These are phyloP conservation scores for Guyanaporus albipodus DNA, from an alignment of 768 basidiomycete genomes.

Conservation along the genomic window DNA sequence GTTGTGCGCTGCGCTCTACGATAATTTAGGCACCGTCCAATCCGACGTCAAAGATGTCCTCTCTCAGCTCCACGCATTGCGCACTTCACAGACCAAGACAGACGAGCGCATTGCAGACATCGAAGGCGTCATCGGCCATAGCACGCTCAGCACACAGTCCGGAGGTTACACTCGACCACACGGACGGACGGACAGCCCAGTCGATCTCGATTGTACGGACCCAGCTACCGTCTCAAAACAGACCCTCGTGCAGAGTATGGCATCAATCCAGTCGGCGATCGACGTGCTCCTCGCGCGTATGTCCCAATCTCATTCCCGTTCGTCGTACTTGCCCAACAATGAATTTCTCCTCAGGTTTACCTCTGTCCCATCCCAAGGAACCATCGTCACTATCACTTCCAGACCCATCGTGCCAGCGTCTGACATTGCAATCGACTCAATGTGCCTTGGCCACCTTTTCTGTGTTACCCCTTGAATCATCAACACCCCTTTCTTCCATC, in stretches of 20 bases:
- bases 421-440: not conserved
- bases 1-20: conserved; percentile 16
- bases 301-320: conserved; percentile 8
- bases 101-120: conserved; percentile 7
- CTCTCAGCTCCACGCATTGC: conserved; percentile 12
- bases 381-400: not conserved
- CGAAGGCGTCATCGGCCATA: conserved; percentile 14
- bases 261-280: conserved; percentile 20
- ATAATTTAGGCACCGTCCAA: conserved; percentile 2
- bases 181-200: too few species aligned
- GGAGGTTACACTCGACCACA: too few species aligned
- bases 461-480: not conserved
- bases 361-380: not conserved
- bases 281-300: conserved; percentile 14
- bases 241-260: conserved; percentile 13
- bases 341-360: not conserved
- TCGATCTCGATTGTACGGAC: not conserved
- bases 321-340: not conserved
- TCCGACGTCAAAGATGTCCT: conserved; percentile 16
- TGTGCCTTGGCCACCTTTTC: not conserved
- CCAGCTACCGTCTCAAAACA: not conserved
- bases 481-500: not conserved
- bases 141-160: not conserved
- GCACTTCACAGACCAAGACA: conserved; percentile 12
- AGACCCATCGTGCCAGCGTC: not conserved